These are phyloP conservation scores for Monosporascus sp. DNA, from an alignment of 2,329 filamentous ascomycete species.

Conservation along the genomic window DNA sequence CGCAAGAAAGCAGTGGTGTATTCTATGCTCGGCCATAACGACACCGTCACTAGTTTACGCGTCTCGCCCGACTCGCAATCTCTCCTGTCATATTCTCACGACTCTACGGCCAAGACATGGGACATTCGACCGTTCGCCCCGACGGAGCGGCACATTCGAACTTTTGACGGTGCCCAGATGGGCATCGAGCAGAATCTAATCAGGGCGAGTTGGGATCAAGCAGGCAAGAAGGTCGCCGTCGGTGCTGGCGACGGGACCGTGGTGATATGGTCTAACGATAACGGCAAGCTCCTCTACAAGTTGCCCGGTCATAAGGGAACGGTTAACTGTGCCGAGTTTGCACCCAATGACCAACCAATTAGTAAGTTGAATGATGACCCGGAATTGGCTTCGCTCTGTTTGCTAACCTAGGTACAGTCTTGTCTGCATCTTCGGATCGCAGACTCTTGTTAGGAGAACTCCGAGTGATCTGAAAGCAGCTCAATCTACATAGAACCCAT, in stretches of 20 bases:
- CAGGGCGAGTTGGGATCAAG: conserved; percentile 81
- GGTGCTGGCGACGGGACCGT: conserved; percentile 88
- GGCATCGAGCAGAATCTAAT: conserved; percentile 91
- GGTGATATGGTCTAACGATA: conserved; percentile 83
- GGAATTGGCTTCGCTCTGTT: background rate
- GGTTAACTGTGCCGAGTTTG: conserved; percentile 91
- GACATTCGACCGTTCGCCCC: conserved; percentile 94
- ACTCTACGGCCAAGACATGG: conserved; percentile 92
- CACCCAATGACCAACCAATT: conserved; percentile 77
- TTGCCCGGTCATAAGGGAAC: conserved; percentile 91
- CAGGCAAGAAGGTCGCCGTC: conserved; percentile 80
- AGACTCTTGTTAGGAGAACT: conserved; percentile 80
- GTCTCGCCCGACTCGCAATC: conserved; percentile 93
- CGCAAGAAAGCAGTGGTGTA: conserved; percentile 87
- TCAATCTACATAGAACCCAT: background rate
- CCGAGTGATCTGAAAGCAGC: conserved; percentile 39
- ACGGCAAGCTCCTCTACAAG: conserved; percentile 90
- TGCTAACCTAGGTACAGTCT: conserved; percentile 58
- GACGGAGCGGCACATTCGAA: conserved; percentile 74
- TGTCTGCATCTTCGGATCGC: conserved; percentile 85
- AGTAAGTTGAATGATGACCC: conserved; percentile 54
- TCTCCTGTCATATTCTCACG: conserved; percentile 86
- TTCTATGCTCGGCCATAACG: conserved; percentile 80
- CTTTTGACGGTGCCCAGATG: conserved; percentile 84
- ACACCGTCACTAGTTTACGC: conserved; percentile 84